Evolutionary conservation across 2,329 filamentous ascomycete species (phyloP).

Genomic region (Tolypocladium capitatum): DNA sequence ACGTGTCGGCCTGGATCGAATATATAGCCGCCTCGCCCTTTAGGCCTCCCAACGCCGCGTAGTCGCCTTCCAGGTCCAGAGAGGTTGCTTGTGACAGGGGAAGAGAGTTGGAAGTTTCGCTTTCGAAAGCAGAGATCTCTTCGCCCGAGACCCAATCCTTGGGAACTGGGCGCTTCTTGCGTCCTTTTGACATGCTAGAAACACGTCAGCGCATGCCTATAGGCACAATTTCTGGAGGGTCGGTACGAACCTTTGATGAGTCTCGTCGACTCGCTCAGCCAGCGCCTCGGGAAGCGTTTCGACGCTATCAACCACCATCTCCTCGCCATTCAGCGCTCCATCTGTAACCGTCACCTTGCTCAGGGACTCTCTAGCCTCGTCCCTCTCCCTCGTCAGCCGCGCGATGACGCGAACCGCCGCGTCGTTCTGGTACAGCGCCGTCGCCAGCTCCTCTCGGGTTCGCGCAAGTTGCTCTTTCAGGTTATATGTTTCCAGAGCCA

Average conservation of each 20-base stretch:
- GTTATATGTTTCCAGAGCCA: conserved; percentile 84
- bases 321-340: conserved; percentile 51
- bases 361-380: conserved; percentile 81
- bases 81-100: conserved; percentile 36
- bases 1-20: conserved; percentile 52
- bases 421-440: conserved; percentile 91
- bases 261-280: conserved; percentile 60
- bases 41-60: conserved; percentile 62
- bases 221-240: neutral
- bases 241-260: conserved; percentile 58
- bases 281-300: conserved; percentile 63
- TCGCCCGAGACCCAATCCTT: conserved; percentile 73
- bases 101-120: conserved; percentile 30
- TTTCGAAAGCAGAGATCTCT: conserved; percentile 41
- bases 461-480: conserved; percentile 79
- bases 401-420: conserved; percentile 93
- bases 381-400: conserved; percentile 75
- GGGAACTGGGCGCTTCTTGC: conserved; percentile 79
- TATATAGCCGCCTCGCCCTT: conserved; percentile 65
- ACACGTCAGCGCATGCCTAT: conserved; percentile 4
- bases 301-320: conserved; percentile 77
- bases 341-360: conserved; percentile 67
- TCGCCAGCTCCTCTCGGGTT: conserved; percentile 85
- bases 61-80: conserved; percentile 40
- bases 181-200: conserved; percentile 68